Percentiles rank a stretch among this genome's conserved stretches.
These are phyloP conservation scores for Tetradesmus lagerheimii DNA, from an alignment of 139 green algal species.

Conservation along the genomic window DNA sequence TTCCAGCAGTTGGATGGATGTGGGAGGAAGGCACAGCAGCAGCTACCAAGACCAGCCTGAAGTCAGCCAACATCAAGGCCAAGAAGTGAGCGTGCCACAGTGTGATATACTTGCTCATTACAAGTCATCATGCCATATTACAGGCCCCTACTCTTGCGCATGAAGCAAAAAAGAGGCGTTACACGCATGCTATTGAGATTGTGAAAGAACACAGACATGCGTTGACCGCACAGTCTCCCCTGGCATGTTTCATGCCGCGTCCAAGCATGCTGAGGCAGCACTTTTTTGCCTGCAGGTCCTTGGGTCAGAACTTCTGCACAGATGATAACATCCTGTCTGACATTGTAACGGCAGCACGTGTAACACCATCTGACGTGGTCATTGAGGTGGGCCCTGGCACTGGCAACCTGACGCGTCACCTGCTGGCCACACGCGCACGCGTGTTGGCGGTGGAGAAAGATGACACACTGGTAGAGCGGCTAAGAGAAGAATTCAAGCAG, in stretches of 20 bases:
- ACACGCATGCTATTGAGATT: too few relatives aligned
- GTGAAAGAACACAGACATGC: too few relatives aligned
- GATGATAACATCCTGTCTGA: slow-evolving; percentile 81
- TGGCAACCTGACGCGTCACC: slow-evolving; percentile 88
- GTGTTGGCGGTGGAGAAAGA: slow-evolving; percentile 95
- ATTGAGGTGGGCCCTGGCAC: slow-evolving; percentile 93
- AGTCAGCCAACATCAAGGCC: slow-evolving; percentile 64
- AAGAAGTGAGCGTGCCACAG: slow-evolving; percentile 61
- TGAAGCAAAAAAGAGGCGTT: too few relatives aligned
- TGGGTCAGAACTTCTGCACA: slow-evolving; percentile 96
- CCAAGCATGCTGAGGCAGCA: not conserved
- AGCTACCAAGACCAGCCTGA: slow-evolving; percentile 57
- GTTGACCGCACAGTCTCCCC: too few relatives aligned
- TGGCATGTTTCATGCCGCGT: not conserved
- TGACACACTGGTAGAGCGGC: slow-evolving; percentile 63
- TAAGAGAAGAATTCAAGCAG: slow-evolving; percentile 50
- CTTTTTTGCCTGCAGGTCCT: slow-evolving; percentile 58
- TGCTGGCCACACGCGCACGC: slow-evolving; percentile 66
- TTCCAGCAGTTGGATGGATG: slow-evolving; percentile 61
- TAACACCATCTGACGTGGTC: slow-evolving; percentile 82
- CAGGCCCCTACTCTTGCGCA: too few relatives aligned
- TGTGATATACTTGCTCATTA: too few relatives aligned
- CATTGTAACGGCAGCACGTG: slow-evolving; percentile 72
- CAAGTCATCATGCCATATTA: too few relatives aligned
- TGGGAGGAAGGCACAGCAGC: slow-evolving; percentile 52